A percentile compares a stretch with the other conserved stretches of the same genome.
Evolutionary conservation across 2,329 filamentous ascomycete species (phyloP).

Genomic region (Tolypocladium tundrense): DNA sequence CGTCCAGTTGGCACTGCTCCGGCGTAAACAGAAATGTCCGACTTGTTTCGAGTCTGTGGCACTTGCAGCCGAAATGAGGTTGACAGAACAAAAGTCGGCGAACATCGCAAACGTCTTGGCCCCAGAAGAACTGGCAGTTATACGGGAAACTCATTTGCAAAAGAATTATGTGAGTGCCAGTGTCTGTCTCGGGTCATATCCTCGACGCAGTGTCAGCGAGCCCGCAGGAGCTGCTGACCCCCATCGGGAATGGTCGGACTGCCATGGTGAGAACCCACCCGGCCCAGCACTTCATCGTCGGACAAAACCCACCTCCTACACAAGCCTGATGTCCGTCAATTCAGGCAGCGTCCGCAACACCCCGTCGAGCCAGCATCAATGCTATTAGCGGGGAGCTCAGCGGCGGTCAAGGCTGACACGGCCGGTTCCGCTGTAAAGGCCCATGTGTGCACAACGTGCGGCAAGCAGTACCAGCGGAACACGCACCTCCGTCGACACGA

Average conservation of each 20-base stretch:
- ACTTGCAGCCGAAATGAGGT: too few species aligned
- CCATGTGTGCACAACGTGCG: slow-evolving; percentile 8
- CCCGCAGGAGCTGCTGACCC: background rate
- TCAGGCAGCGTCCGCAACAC: background rate
- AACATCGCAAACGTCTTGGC: too few species aligned
- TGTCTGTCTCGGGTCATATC: too few species aligned
- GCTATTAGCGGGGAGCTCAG: background rate
- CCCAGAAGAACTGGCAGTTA: too few species aligned
- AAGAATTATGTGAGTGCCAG: background rate
- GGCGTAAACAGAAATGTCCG: too few species aligned
- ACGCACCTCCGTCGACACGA: slow-evolving; percentile 16
- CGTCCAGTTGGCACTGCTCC: too few species aligned
- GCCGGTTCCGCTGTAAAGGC: background rate
- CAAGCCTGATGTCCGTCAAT: background rate
- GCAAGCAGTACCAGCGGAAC: slow-evolving; percentile 15
- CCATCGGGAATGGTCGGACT: background rate
- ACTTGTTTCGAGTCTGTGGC: too few species aligned
- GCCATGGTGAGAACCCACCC: background rate
- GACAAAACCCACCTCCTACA: slow-evolving; percentile 6
- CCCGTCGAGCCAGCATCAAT: background rate
- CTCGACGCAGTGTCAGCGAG: background rate
- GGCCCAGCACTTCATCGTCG: background rate
- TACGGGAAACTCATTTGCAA: too few species aligned
- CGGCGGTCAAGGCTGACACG: background rate
- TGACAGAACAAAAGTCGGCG: too few species aligned